phyloP scores from a whole-genome alignment of 805 yeast genomes.

The Candida sithepensis region DNA sequence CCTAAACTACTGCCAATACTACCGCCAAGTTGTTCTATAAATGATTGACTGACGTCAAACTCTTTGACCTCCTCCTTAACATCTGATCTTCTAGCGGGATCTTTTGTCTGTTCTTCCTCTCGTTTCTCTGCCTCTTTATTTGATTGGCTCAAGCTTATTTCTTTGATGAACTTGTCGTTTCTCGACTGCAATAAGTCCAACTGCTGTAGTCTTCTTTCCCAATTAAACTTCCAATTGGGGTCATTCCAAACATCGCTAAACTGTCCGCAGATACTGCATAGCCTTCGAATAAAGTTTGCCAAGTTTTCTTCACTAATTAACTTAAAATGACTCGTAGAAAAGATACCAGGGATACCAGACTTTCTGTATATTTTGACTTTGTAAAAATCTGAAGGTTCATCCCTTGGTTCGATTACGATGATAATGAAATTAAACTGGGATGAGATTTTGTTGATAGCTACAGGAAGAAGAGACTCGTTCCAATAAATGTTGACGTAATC shows the following conservation, averaged over 20 bases:
- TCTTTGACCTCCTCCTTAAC: not conserved
- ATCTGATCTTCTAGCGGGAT: not conserved
- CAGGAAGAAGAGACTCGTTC: slow-evolving; percentile 67
- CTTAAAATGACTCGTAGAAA: slow-evolving; percentile 74
- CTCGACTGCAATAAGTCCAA: slow-evolving; percentile 29
- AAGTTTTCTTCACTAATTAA: slow-evolving; percentile 58
- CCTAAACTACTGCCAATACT: not conserved
- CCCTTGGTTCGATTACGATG: slow-evolving; percentile 65
- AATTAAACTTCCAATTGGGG: slow-evolving; percentile 54
- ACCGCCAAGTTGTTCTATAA: slow-evolving; percentile 10
- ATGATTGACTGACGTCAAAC: slow-evolving; percentile 5
- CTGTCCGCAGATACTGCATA: slow-evolving; percentile 61
- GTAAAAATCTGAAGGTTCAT: slow-evolving; percentile 33
- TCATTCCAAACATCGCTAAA: slow-evolving; percentile 77
- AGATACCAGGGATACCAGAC: slow-evolving; percentile 70
- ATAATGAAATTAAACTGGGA: slow-evolving; percentile 83
- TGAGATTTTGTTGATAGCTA: slow-evolving; percentile 65
- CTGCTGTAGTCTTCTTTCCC: slow-evolving; percentile 66
- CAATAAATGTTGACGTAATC: slow-evolving; percentile 76
- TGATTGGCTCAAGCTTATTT: not conserved
- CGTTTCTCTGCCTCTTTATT: not conserved
- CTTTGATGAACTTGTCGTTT: slow-evolving; percentile 7
- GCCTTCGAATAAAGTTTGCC: slow-evolving; percentile 61
- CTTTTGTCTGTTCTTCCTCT: not conserved
- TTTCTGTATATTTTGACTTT: slow-evolving; percentile 63